Percentiles rank a stretch among this genome's conserved stretches.
Evolutionary conservation across 495 filamentous ascomycete genomes (phyloP).

Genomic region (Talaromyces liani): DNA sequence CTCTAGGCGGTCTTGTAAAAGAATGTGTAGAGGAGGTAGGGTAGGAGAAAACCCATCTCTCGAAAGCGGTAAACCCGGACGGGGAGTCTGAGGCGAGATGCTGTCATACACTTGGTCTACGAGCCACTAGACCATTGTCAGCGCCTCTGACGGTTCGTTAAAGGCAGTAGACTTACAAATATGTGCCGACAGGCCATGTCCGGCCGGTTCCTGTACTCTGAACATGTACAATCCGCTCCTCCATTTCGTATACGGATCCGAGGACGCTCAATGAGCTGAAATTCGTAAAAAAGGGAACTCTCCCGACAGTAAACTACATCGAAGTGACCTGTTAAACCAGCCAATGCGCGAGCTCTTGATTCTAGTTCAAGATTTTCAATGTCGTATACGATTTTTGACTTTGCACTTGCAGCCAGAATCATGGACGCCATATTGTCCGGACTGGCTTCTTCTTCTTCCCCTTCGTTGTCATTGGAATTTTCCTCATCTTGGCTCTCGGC

Average conservation of each 20-base stretch:
- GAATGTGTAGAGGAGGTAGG: constrained; percentile 26
- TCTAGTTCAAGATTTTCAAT: constrained; percentile 26
- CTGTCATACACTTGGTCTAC: constrained; percentile 36
- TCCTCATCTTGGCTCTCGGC: constrained; percentile 12
- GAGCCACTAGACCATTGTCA: constrained; percentile 27
- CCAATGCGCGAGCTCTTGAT: constrained; percentile 26
- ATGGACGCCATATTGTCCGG: constrained; percentile 13
- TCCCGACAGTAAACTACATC: constrained; percentile 28
- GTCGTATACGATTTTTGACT: constrained; percentile 38
- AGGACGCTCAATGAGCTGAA: constrained; percentile 27
- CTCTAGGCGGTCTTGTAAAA: constrained; percentile 31
- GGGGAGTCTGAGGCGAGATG: constrained; percentile 20
- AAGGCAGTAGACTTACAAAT: constrained; percentile 26
- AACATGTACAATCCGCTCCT: constrained; percentile 31
- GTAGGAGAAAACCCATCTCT: constrained; percentile 27
- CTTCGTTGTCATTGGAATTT: constrained; percentile 10
- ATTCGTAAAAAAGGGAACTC: constrained; percentile 25
- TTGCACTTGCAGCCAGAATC: constrained; percentile 16
- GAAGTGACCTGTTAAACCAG: constrained; percentile 29
- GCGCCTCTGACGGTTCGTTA: background rate
- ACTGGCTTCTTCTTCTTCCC: constrained; percentile 9
- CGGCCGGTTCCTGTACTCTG: constrained; percentile 22
- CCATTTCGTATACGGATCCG: constrained; percentile 24
- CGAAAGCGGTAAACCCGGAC: constrained; percentile 22
- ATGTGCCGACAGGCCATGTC: constrained; percentile 38